Evolutionary conservation across 148 eudicot species (phyloP).

Genomic region (Beta vulgaris): DNA sequence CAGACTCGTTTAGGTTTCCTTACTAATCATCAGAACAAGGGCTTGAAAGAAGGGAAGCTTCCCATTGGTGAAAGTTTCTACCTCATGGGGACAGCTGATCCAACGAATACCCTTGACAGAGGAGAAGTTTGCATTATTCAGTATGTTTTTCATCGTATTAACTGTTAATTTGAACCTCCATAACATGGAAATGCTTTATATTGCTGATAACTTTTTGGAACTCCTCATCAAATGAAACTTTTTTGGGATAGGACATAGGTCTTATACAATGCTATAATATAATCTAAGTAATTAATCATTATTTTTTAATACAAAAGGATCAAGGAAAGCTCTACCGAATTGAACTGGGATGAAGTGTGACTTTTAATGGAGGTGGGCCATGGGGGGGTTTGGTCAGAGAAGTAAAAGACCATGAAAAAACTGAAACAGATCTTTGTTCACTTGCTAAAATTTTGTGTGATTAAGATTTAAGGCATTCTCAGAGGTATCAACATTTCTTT

Average conservation of each 20-base stretch:
- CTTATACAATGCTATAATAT: too few relatives aligned
- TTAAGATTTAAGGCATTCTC: too few relatives aligned
- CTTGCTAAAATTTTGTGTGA: not conserved
- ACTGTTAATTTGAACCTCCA: not conserved
- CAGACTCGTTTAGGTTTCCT: slow-evolving; percentile 39
- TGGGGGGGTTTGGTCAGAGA: too few relatives aligned
- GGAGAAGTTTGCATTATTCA: slow-evolving; percentile 65
- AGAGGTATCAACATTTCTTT: too few relatives aligned
- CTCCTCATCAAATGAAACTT: not conserved
- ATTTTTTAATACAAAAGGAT: not conserved
- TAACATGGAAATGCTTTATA: not conserved
- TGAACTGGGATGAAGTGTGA: not conserved
- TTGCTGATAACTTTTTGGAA: not conserved
- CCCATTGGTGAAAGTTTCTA: slow-evolving; percentile 60
- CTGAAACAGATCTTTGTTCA: not conserved
- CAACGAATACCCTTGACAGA: slow-evolving; percentile 47
- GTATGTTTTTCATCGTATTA: slow-evolving; percentile 25
- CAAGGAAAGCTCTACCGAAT: not conserved
- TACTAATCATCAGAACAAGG: slow-evolving; percentile 38
- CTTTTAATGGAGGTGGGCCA: not conserved
- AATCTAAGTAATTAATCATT: too few relatives aligned
- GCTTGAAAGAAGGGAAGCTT: slow-evolving; percentile 49
- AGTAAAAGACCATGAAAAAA: not conserved
- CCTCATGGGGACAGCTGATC: slow-evolving; percentile 79
- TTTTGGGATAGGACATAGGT: too few relatives aligned